These are phyloP conservation scores for Ehretia macrophylla DNA, from an alignment of 257 asterid species.

Conservation along the genomic window DNA sequence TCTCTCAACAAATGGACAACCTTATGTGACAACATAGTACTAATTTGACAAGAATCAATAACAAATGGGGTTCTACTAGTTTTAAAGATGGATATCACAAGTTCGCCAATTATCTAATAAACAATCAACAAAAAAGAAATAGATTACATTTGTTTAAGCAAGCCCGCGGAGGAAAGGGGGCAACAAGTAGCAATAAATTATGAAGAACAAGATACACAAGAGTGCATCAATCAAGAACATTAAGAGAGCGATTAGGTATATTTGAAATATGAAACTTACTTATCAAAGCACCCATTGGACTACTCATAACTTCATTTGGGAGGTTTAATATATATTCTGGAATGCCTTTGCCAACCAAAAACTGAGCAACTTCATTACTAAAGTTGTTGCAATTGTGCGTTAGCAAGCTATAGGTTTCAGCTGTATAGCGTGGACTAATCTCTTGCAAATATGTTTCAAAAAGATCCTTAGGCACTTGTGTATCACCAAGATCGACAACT, in stretches of 20 bases:
- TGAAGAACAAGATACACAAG: background rate
- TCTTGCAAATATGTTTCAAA: conserved; percentile 78
- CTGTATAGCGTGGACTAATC: conserved; percentile 80
- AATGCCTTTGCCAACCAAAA: conserved; percentile 63
- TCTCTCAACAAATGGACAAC: too few species aligned
- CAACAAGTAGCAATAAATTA: too few species aligned
- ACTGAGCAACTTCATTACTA: conserved; percentile 89
- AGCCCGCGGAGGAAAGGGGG: too few species aligned
- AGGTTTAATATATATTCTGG: conserved; percentile 83
- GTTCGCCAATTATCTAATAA: too few species aligned
- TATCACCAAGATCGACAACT: conserved; percentile 75
- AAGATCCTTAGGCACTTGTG: conserved; percentile 86
- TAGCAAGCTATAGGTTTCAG: conserved; percentile 75
- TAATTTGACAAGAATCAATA: too few species aligned
- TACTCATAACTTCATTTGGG: conserved; percentile 79
- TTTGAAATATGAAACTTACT: conserved; percentile 36
- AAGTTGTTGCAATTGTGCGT: conserved; percentile 93
- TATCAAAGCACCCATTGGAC: conserved; percentile 89
- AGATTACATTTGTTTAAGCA: too few species aligned
- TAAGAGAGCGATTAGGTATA: background rate
- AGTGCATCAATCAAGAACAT: background rate
- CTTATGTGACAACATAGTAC: too few species aligned
- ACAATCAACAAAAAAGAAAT: too few species aligned
- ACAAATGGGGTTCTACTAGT: too few species aligned
- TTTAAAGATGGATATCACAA: too few species aligned